Percentiles rank a stretch among this genome's conserved stretches.
These are phyloP conservation scores for Pleurotus pulmonarius DNA, from an alignment of 768 basidiomycete species.

Conservation along the genomic window DNA sequence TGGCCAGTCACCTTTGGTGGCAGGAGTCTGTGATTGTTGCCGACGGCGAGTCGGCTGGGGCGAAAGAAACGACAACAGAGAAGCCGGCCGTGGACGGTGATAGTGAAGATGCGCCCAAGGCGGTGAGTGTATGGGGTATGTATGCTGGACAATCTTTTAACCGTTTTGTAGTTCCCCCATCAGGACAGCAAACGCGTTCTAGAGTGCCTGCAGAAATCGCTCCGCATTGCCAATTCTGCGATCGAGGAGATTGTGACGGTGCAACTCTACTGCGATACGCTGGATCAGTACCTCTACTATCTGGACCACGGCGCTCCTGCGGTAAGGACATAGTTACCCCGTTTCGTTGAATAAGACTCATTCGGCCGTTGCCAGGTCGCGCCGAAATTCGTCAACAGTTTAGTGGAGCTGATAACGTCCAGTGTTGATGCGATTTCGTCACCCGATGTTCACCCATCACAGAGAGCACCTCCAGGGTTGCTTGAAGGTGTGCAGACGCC, in stretches of 20 bases:
- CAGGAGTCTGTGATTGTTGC: slow-evolving; percentile 57
- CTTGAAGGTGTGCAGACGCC: slow-evolving; percentile 91
- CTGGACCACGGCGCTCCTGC: slow-evolving; percentile 91
- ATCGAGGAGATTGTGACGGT: slow-evolving; percentile 97
- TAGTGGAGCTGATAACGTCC: slow-evolving; percentile 92
- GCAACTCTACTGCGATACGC: slow-evolving; percentile 92
- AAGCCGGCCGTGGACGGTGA: slow-evolving; percentile 37
- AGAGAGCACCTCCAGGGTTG: slow-evolving; percentile 82
- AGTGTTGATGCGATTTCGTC: slow-evolving; percentile 91
- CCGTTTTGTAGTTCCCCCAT: slow-evolving; percentile 59
- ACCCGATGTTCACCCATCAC: slow-evolving; percentile 83
- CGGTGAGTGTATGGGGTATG: slow-evolving; percentile 40
- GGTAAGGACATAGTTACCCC: slow-evolving; percentile 42
- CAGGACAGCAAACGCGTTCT: slow-evolving; percentile 97
- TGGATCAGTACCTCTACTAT: slow-evolving; percentile 95
- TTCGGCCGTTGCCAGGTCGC: slow-evolving; percentile 59
- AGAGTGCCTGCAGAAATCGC: slow-evolving; percentile 95
- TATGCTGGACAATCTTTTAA: neutral
- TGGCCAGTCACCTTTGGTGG: slow-evolving; percentile 99
- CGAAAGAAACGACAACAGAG: slow-evolving; percentile 29
- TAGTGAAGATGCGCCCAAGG: slow-evolving; percentile 41
- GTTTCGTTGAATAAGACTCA: neutral
- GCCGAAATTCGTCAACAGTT: slow-evolving; percentile 93
- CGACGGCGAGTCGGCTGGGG: slow-evolving; percentile 30
- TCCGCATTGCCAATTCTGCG: slow-evolving; percentile 93